Percentiles rank a stretch among this genome's conserved stretches.
Evolutionary conservation across 164 flowering plant species (phyloP).

Genomic region (grape (Vitis vinifera)): ASM3070453v1 NC_081822.1:2936001-2936500

Average conservation of each 20-base stretch:
- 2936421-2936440: slow-evolving; percentile 25
- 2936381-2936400: slow-evolving; percentile 18
- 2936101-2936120: not conserved
- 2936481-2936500: slow-evolving; percentile 6
- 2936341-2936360: slow-evolving; percentile 23
- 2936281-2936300: slow-evolving; percentile 10
- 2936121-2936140: too few relatives aligned
- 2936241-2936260: too few relatives aligned
- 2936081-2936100: not conserved
- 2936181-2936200: too few relatives aligned
- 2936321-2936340: slow-evolving; percentile 26
- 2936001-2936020: slow-evolving; percentile 20
- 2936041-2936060: slow-evolving; percentile 27
- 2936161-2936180: too few relatives aligned
- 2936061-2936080: slow-evolving; percentile 12
- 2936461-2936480: slow-evolving; percentile 19
- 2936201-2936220: too few relatives aligned
- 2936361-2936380: slow-evolving; percentile 33
- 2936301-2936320: slow-evolving; percentile 19
- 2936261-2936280: not conserved
- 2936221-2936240: too few relatives aligned
- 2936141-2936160: too few relatives aligned
- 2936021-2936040: slow-evolving; percentile 21
- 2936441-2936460: slow-evolving; percentile 13
- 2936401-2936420: not conserved